These are phyloP conservation scores for Penicillium thymicola DNA, from an alignment of 2,329 filamentous ascomycete genomes.

Conservation along the genomic window DNA sequence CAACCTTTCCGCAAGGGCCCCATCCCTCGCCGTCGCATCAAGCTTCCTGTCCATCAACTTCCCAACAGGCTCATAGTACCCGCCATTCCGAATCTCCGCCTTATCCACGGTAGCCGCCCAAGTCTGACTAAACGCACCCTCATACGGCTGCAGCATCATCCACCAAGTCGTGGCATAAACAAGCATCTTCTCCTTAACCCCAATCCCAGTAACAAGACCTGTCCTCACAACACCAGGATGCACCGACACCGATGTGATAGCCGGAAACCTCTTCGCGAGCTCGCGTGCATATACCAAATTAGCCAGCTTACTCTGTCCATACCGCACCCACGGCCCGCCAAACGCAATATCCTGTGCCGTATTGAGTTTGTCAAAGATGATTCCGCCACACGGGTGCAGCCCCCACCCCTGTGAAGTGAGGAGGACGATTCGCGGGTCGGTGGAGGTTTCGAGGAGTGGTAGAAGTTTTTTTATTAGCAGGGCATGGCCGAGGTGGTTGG, in stretches of 20 bases:
- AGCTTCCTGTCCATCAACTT: constrained; percentile 9
- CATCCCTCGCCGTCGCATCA: not conserved
- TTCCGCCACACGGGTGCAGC: constrained; percentile 6
- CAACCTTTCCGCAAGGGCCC: not conserved
- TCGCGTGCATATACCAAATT: constrained; percentile 45
- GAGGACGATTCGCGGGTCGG: constrained; percentile 6
- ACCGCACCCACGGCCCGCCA: constrained; percentile 34
- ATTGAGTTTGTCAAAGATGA: constrained; percentile 13
- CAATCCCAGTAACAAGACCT: constrained; percentile 27
- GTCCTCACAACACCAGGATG: constrained; percentile 46
- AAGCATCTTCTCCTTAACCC: constrained; percentile 6
- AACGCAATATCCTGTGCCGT: constrained; percentile 8
- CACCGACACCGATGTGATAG: constrained; percentile 37
- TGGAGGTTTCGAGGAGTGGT: constrained; percentile 16
- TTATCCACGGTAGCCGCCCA: constrained; percentile 40
- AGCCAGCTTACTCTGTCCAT: constrained; percentile 50
- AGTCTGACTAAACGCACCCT: constrained; percentile 42
- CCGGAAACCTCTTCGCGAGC: constrained; percentile 39
- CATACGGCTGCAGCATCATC: constrained; percentile 22
- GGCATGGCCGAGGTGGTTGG: constrained; percentile 51
- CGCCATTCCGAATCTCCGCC: constrained; percentile 2
- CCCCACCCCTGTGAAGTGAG: constrained; percentile 7
- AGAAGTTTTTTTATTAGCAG: constrained; percentile 43
- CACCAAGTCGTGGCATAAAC: constrained; percentile 10
- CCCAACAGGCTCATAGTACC: constrained; percentile 1